These are phyloP conservation scores for Spiromastix sp. DNA, from an alignment of 2,329 filamentous ascomycete species.

Conservation along the genomic window DNA sequence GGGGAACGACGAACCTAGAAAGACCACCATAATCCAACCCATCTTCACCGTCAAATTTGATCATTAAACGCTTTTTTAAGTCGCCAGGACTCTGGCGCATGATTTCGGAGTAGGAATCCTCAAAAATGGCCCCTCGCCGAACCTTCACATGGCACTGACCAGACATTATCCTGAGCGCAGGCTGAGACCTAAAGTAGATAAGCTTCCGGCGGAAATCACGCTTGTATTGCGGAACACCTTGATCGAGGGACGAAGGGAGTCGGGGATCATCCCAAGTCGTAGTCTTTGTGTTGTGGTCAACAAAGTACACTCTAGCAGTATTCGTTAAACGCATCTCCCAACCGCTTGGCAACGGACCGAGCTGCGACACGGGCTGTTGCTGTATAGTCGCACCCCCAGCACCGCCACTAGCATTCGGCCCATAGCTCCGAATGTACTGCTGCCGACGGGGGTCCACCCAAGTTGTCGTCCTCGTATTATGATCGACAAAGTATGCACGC, in stretches of 20 bases:
- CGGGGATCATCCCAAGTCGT: slow-evolving; percentile 98
- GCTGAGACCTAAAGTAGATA: slow-evolving; percentile 98
- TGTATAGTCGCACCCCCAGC: slow-evolving; percentile 87
- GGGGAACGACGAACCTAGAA: slow-evolving; percentile 53
- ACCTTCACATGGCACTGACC: slow-evolving; percentile 99
- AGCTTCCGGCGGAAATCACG: slow-evolving; percentile 95
- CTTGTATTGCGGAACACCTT: slow-evolving; percentile 99
- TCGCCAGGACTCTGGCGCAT: slow-evolving; percentile 93
- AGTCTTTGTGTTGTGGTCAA: slow-evolving; percentile 99
- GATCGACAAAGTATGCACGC: slow-evolving; percentile 92
- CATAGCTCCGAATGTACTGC: slow-evolving; percentile 98
- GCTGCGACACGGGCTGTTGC: slow-evolving; percentile 92
- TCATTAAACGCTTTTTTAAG: slow-evolving; percentile 97
- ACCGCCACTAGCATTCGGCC: slow-evolving; percentile 62
- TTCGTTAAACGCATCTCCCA: slow-evolving; percentile 99
- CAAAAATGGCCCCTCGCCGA: slow-evolving; percentile 90
- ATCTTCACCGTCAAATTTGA: slow-evolving; percentile 98
- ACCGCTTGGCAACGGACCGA: slow-evolving; percentile 87
- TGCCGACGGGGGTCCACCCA: slow-evolving; percentile 97
- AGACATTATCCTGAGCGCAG: slow-evolving; percentile 85
- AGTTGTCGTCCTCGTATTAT: slow-evolving; percentile 94
- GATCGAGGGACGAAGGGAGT: slow-evolving; percentile 87
- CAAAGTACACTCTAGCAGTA: slow-evolving; percentile 95
- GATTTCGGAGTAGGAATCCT: slow-evolving; percentile 97
- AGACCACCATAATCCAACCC: slow-evolving; percentile 96